A percentile compares a stretch with the other conserved stretches of the same genome.
These are phyloP conservation scores for Hylodesmum podocarpum DNA, from an alignment of 306 rosid species.

Conservation along the genomic window DNA sequence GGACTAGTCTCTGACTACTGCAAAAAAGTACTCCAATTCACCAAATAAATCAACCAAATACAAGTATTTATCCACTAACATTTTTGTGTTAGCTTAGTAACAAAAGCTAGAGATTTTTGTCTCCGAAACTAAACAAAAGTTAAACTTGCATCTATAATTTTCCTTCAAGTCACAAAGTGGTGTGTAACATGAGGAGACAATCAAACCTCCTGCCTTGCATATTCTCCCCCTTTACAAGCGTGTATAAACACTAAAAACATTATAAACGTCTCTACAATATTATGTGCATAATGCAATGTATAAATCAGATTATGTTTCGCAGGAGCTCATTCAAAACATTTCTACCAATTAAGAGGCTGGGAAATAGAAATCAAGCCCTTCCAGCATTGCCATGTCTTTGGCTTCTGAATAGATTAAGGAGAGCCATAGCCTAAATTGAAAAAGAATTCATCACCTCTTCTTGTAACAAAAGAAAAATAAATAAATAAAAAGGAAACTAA, in stretches of 20 bases:
- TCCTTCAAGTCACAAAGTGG: constrained; percentile 11
- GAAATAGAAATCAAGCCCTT: constrained; percentile 52
- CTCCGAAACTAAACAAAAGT: constrained; percentile 15
- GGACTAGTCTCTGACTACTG: too few relatives aligned
- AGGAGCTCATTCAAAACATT: constrained; percentile 40
- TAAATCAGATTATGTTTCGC: constrained; percentile 25
- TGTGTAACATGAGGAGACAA: constrained; percentile 38
- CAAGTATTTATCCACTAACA: neutral
- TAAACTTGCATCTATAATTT: constrained; percentile 27
- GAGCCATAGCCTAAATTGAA: constrained; percentile 69
- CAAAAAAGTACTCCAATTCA: too few relatives aligned
- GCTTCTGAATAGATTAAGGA: constrained; percentile 73
- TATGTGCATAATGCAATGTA: constrained; percentile 44
- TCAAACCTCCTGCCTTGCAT: constrained; percentile 39
- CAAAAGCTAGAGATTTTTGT: constrained; percentile 1
- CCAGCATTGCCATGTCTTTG: constrained; percentile 80
- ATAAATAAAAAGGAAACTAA: neutral
- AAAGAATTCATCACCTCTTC: neutral
- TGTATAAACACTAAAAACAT: constrained; percentile 29
- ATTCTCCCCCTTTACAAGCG: constrained; percentile 36
- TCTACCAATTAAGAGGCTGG: constrained; percentile 2
- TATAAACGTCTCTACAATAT: constrained; percentile 33
- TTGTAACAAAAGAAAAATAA: neutral
- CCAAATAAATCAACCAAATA: neutral
- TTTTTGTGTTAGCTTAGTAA: constrained; percentile 12